Base-by-base conservation (phyloP, 2,329 filamentous ascomycete genomes). In the Myriosclerotinia curreyana region DNA sequence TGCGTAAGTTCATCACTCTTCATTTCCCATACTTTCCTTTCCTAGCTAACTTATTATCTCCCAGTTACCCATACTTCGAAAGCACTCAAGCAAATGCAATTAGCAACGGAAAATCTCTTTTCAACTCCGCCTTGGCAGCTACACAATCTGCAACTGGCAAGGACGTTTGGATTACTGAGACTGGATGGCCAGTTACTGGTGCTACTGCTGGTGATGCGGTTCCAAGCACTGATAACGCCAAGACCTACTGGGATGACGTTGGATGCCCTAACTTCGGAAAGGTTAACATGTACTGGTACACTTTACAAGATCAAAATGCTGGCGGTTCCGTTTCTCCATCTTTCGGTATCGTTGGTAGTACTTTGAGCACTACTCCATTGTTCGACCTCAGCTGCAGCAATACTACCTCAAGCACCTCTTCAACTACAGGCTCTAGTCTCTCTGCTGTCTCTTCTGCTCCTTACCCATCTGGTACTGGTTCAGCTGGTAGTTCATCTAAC, bases 111-210 rank as follows among this genome's bases (percentile, higher is more conserved):
- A 83, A 85, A 72, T 71, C 76, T 22, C 84, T 92, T 59, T 95
- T 96, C 80, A 80, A 87, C 73, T 80, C 83, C 17, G 87, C 91
- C 20, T 80, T 89, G 48, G 77, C 81, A 58, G 80, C 82, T 65
- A 90, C 89, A 42, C 76, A 82, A 67, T 77, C 74, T 20, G 86
- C 80, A 52, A 81, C 84, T 44, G 79, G 83, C 73, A 94, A 92
- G 82, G 80, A 84, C 22, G 83, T 96, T 70, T 95, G 90, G 90
- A 83, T 96, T 67, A 95, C 92, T 36, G 92, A 96, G 82, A 95
- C 91, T 20, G 92, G 92, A 69, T 95, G 90, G 86, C 92, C 92
- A 56, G 86, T 92, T 61, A 86, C 81, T 71, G 92, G 92, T 64
- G 78, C 83, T 68, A 81, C 79, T 1, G 77, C 82, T 67, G 86